Conservation (phyloP, 2,329 filamentous ascomycete species). For the Ceratocystiopsis sp. region DNA sequence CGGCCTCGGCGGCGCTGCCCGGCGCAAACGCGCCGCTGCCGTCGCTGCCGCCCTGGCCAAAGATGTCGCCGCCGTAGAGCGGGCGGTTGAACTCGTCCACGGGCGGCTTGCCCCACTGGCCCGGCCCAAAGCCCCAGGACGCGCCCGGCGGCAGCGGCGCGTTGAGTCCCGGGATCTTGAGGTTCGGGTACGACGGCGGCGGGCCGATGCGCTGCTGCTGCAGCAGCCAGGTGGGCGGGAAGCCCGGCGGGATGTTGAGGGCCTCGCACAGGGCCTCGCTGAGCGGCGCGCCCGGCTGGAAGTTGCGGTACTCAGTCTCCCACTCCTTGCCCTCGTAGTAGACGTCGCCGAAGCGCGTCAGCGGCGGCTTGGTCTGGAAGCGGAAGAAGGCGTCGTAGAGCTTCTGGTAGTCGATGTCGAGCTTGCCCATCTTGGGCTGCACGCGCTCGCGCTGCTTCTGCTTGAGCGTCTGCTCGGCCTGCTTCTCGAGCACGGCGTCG, state of each 20-base stretch:
- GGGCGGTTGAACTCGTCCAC: slow-evolving; percentile 86
- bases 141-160: slow-evolving; percentile 79
- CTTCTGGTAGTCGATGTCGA: slow-evolving; percentile 97
- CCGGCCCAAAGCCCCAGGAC: slow-evolving; percentile 87
- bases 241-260: slow-evolving; percentile 80
- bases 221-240: slow-evolving; percentile 91
- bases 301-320: slow-evolving; percentile 82
- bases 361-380: slow-evolving; percentile 86
- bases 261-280: slow-evolving; percentile 83
- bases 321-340: slow-evolving; percentile 99
- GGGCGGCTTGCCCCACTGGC: slow-evolving; percentile 90
- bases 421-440: slow-evolving; percentile 85
- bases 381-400: slow-evolving; percentile 97
- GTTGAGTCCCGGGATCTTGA: slow-evolving; percentile 89
- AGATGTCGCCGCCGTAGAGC: slow-evolving; percentile 86
- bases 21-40: slow-evolving; percentile 1
- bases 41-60: slow-evolving; percentile 39
- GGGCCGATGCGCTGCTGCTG: slow-evolving; percentile 91
- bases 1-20: slow-evolving; percentile 16
- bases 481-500: slow-evolving; percentile 88
- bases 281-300: slow-evolving; percentile 67
- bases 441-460: slow-evolving; percentile 93
- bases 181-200: slow-evolving; percentile 84
- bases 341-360: slow-evolving; percentile 94
- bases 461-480: slow-evolving; percentile 79